Base-by-base conservation (phyloP, 1,284 basidiomycete genomes). In the Leccinum fallax region DNA sequence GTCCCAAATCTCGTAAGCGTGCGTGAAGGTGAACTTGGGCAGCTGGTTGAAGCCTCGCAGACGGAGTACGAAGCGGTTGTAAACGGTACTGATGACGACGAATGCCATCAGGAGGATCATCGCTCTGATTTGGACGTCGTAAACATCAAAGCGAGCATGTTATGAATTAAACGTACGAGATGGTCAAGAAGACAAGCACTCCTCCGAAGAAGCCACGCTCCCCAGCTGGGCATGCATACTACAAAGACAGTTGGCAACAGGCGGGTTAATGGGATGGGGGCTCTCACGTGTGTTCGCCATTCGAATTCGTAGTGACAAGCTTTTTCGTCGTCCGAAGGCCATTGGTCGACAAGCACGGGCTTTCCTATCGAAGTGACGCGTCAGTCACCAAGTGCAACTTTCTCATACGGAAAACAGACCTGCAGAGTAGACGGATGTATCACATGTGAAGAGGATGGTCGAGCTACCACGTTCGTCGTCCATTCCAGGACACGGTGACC, bases 241-340 rank as follows among this genome's bases (percentile, higher is more conserved):
- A 61, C 2, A 36, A 19, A 58, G 11, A 15, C 40, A 4, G 51
- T 53, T 13, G 43, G 36, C 53, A n/a, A 21, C 10, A 21, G 6
- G 10, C 8, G 28, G 2, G 24, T 53, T 46, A 48, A 46, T 51
- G 13, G 48, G 58, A 13, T 38, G 48, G 19, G 38, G 54, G 30
- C 54, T 46, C 83, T 70, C 65, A 90, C 90, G 66, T 83, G 84
- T 21, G 87, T 91, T 61, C 81, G 80, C 89, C 88, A 92, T 77
- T 93, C 89, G 53, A 90, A 74, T 60, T 87, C 82, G 71, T 85
- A 93, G 21, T 84, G 82, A 72, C 89, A 93, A 16, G 84, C 85
- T 11, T 71, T 73, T 6, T 86, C 83, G 53, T 88, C 86, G n/a
- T 83, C 75, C 7, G 76, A 81, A 19, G 82, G 89, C 21, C 89